A percentile compares a stretch with the other conserved stretches of the same genome.
These are phyloP conservation scores for Hondaea fermentalgiana DNA, from an alignment of 108 stramenopile genomes.

Conservation along the genomic window DNA sequence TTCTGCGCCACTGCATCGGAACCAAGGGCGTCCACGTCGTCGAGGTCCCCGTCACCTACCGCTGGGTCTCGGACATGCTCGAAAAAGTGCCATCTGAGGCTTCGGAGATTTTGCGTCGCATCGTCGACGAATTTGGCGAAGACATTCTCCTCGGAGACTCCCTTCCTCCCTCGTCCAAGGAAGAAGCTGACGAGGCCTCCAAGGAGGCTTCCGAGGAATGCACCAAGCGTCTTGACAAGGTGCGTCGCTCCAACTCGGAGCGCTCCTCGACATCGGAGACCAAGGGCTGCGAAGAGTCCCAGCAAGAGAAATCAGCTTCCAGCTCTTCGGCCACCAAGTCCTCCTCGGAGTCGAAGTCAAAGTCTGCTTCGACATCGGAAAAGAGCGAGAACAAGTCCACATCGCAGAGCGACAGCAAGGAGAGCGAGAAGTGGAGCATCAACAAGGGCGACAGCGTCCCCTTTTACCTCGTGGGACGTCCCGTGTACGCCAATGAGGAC, in stretches of 20 bases:
- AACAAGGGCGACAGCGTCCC: constrained; percentile 17
- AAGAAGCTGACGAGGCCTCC: background rate
- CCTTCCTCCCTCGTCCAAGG: background rate
- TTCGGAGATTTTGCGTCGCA: background rate
- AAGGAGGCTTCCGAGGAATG: background rate
- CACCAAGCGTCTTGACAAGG: background rate
- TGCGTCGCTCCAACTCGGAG: background rate
- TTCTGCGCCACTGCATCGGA: background rate
- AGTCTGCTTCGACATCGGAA: too few relatives aligned
- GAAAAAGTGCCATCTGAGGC: background rate
- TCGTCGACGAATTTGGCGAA: background rate
- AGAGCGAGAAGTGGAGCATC: background rate
- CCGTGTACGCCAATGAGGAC: constrained; percentile 18
- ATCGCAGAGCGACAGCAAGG: background rate
- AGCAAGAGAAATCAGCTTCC: background rate
- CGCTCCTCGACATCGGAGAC: background rate
- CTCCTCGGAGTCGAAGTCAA: too few relatives aligned
- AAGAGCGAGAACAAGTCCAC: background rate
- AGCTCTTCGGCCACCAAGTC: too few relatives aligned
- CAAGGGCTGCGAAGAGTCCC: background rate
- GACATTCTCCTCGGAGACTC: background rate
- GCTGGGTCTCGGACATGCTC: background rate
- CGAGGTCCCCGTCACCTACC: constrained; percentile 27
- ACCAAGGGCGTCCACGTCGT: constrained; percentile 20
- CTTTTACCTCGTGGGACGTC: constrained; percentile 17